These are phyloP conservation scores for Aspergillaceae sp. DNA, from an alignment of 2,329 filamentous ascomycete species.

Conservation along the genomic window DNA sequence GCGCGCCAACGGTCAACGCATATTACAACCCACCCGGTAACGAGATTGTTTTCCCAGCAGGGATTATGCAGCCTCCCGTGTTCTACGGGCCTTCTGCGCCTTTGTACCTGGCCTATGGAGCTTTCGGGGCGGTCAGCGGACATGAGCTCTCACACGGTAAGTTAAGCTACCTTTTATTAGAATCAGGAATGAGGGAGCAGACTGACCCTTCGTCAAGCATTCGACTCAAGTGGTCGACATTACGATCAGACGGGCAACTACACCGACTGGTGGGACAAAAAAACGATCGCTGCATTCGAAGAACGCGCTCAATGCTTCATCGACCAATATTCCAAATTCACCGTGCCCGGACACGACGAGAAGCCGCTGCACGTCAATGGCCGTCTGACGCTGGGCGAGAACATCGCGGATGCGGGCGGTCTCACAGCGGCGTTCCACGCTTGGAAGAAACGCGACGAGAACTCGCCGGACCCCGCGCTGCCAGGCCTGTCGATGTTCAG, in stretches of 20 bases:
- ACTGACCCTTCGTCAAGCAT: slow-evolving; percentile 35
- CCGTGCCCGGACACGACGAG: slow-evolving; percentile 48
- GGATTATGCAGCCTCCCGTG: slow-evolving; percentile 60
- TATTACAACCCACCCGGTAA: slow-evolving; percentile 59
- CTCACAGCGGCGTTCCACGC: slow-evolving; percentile 54
- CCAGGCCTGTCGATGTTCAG: slow-evolving; percentile 55
- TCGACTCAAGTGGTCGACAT: slow-evolving; percentile 57
- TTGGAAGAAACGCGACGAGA: slow-evolving; percentile 52
- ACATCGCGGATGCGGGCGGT: slow-evolving; percentile 63
- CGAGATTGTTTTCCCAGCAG: slow-evolving; percentile 60
- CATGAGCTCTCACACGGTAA: slow-evolving; percentile 58
- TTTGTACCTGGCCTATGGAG: slow-evolving; percentile 59
- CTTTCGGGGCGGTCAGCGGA: slow-evolving; percentile 57
- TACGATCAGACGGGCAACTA: slow-evolving; percentile 58
- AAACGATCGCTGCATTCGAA: slow-evolving; percentile 51
- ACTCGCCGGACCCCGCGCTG: slow-evolving; percentile 46
- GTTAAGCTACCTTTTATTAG: slow-evolving; percentile 2
- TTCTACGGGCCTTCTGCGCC: slow-evolving; percentile 55
- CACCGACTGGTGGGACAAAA: slow-evolving; percentile 58
- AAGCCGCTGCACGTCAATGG: slow-evolving; percentile 56
- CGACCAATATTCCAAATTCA: slow-evolving; percentile 57
- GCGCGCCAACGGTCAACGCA: slow-evolving; percentile 55
- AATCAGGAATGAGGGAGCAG: background rate
- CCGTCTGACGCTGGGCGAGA: slow-evolving; percentile 56
- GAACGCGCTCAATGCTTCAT: slow-evolving; percentile 57